Conservation (phyloP, 2,329 filamentous ascomycete genomes). For the Aotearoamyces nothofagi region DNA sequence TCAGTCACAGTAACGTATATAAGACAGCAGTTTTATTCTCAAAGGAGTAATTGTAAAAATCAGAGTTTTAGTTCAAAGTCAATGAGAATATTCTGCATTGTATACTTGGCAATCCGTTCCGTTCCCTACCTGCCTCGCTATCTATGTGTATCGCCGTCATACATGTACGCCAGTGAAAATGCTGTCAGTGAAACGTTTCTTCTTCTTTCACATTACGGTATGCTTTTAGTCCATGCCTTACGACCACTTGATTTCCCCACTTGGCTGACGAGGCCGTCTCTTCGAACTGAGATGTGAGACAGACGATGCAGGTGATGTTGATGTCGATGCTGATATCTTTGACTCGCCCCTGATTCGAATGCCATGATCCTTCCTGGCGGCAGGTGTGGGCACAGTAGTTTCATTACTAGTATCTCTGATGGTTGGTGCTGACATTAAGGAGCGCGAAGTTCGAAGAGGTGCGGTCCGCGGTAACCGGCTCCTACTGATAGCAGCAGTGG, state of each 20-base stretch:
- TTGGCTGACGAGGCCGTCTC: conserved; percentile 14
- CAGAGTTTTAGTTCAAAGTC: too few relatives aligned
- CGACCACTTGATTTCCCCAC: conserved; percentile 20
- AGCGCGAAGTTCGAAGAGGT: conserved; percentile 15
- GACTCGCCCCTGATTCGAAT: conserved; percentile 11
- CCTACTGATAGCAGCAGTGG: conserved; percentile 11
- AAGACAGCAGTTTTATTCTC: too few relatives aligned
- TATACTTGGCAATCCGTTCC: too few relatives aligned
- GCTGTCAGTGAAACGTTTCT: not conserved
- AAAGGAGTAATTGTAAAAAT: too few relatives aligned
- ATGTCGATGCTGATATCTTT: conserved; percentile 7
- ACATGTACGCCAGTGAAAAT: not conserved
- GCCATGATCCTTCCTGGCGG: conserved; percentile 8
- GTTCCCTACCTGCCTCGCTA: not conserved
- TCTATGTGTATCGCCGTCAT: not conserved
- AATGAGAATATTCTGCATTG: too few relatives aligned
- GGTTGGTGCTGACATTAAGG: conserved; percentile 14
- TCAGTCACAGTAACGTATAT: too few relatives aligned
- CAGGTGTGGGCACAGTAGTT: conserved; percentile 1
- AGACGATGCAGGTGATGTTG: conserved; percentile 5
- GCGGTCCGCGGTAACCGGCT: conserved; percentile 19
- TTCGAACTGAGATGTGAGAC: conserved; percentile 16
- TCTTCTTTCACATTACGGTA: conserved; percentile 1
- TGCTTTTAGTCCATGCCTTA: conserved; percentile 6
- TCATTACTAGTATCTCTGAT: conserved; percentile 6